Percentiles rank a stretch among this genome's conserved stretches.
Conservation (phyloP, 352 stramenopile species). For the Phytophthora europaea region DNA sequence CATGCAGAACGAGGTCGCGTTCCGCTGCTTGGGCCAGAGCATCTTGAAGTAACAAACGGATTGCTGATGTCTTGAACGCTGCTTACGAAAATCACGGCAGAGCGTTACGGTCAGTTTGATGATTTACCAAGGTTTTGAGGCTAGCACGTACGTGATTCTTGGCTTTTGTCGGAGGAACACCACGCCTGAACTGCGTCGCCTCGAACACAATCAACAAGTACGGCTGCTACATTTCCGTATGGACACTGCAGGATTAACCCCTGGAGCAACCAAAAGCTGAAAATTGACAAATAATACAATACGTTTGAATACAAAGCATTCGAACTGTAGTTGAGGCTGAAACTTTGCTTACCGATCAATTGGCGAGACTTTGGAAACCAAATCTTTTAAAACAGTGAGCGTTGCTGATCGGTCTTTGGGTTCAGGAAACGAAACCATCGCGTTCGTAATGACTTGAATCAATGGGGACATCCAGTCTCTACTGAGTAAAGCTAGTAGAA, state of each 20-base stretch:
- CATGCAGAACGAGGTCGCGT: slow-evolving; percentile 66
- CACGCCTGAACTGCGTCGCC: slow-evolving; percentile 53
- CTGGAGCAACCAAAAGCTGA: slow-evolving; percentile 64
- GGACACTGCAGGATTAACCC: slow-evolving; percentile 61
- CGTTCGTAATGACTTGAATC: slow-evolving; percentile 71
- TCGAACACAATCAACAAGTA: slow-evolving; percentile 73
- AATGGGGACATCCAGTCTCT: slow-evolving; percentile 69
- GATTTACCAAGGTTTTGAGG: background rate
- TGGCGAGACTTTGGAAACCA: slow-evolving; percentile 49
- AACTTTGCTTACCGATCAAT: slow-evolving; percentile 44
- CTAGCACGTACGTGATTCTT: slow-evolving; percentile 42
- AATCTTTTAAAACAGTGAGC: slow-evolving; percentile 44
- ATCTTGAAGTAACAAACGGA: slow-evolving; percentile 46
- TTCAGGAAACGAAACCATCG: slow-evolving; percentile 76
- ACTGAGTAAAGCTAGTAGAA: slow-evolving; percentile 40
- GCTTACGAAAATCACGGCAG: background rate
- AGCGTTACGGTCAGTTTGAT: slow-evolving; percentile 10
- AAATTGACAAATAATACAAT: slow-evolving; percentile 1
- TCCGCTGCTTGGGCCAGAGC: slow-evolving; percentile 56
- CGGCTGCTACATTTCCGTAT: slow-evolving; percentile 76
- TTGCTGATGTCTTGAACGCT: slow-evolving; percentile 39
- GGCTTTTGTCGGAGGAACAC: slow-evolving; percentile 27
- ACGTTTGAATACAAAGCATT: background rate
- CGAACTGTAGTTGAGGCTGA: background rate
- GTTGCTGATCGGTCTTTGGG: slow-evolving; percentile 46